Evolutionary conservation across 495 filamentous ascomycete species (phyloP).

Genomic region (Aspergillus coremiiformis): DNA sequence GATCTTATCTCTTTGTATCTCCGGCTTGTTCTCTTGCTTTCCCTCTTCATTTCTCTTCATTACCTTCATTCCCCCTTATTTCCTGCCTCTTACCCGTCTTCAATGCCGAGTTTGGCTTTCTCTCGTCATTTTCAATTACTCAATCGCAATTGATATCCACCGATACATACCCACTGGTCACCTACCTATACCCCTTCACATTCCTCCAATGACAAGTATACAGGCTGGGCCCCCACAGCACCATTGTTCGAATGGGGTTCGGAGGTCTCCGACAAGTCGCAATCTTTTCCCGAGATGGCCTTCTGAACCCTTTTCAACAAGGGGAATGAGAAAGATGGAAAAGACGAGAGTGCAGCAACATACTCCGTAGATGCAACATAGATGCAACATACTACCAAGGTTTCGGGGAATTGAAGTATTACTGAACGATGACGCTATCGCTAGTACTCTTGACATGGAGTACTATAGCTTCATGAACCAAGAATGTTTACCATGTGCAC

Average conservation of each 20-base stretch:
- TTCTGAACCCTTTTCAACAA: neutral
- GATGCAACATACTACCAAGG: neutral
- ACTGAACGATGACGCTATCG: neutral
- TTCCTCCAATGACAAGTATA: neutral
- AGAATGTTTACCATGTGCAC: no score
- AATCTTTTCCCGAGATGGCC: no score
- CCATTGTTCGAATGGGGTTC: neutral
- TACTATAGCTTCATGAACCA: no score
- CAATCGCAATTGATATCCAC: slow-evolving; percentile 8
- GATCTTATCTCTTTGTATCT: slow-evolving; percentile 7
- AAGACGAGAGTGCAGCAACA: no score
- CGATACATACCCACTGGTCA: neutral
- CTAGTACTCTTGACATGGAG: neutral
- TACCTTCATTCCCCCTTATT: no score
- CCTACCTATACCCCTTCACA: neutral
- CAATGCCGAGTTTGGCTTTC: neutral
- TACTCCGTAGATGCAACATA: neutral
- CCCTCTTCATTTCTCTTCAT: slow-evolving; percentile 1
- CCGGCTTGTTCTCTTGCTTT: neutral
- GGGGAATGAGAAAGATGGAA: neutral
- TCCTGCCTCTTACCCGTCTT: neutral
- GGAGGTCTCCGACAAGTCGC: slow-evolving; percentile 26
- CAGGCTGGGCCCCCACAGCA: neutral
- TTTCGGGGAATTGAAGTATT: neutral
- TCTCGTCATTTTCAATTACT: slow-evolving; percentile 4